Evolutionary conservation across 106 monocot species (phyloP).

Genomic region (Dioscorea dumetorum): DNA sequence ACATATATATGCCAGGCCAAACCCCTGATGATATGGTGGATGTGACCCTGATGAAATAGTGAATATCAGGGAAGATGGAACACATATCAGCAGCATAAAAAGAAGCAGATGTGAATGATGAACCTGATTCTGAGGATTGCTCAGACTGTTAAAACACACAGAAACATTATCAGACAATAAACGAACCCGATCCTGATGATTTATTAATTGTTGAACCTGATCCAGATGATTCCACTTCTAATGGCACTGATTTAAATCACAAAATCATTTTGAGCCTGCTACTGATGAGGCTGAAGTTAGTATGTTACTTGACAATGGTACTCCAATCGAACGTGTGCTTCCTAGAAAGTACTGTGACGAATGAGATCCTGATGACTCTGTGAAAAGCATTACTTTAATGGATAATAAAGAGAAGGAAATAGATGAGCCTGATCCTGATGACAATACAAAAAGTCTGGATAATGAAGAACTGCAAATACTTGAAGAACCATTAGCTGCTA

Average conservation of each 20-base stretch:
- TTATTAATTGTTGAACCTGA: conserved; percentile 11
- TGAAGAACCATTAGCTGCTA: conserved; percentile 60
- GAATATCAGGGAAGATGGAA: conserved; percentile 1
- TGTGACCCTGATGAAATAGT: conserved; percentile 20
- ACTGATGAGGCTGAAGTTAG: conserved; percentile 16
- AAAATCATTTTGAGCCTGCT: conserved; percentile 18
- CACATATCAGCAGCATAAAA: conserved; percentile 4
- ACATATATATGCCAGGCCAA: conserved; percentile 12
- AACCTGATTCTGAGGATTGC: too few species aligned
- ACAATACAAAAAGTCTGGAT: conserved; percentile 7
- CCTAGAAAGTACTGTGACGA: conserved; percentile 7
- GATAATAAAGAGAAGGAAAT: neutral
- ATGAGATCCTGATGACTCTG: conserved; percentile 32
- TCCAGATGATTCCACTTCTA: neutral
- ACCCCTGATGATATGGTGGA: too few species aligned
- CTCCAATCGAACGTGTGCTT: neutral
- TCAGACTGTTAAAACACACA: too few species aligned
- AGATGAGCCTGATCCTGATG: conserved; percentile 21
- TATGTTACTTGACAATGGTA: neutral
- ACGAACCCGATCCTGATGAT: conserved; percentile 46
- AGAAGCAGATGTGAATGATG: neutral
- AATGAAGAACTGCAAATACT: conserved; percentile 40
- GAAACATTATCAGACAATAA: conserved; percentile 4
- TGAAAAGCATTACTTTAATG: neutral
- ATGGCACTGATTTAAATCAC: neutral